Evolutionary conservation across 2,329 filamentous ascomycete species (phyloP).

Genomic region (Akanthomyces lecanii): DNA sequence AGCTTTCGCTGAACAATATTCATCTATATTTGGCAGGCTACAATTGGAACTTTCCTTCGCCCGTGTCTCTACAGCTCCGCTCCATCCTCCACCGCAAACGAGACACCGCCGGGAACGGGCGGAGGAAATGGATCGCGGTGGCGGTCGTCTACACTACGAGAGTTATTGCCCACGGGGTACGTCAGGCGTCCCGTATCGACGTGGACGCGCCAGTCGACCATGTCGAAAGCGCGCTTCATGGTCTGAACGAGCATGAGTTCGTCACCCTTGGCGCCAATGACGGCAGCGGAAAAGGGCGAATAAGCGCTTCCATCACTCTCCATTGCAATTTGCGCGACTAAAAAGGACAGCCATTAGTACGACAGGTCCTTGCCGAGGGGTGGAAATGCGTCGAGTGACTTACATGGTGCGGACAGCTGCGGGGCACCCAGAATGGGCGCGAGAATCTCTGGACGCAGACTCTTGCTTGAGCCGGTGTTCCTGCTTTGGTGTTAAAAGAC

Average conservation of each 20-base stretch:
- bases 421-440: constrained; percentile 29
- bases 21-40: background rate
- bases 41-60: background rate
- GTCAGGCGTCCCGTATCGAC: constrained; percentile 28
- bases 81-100: background rate
- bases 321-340: constrained; percentile 31
- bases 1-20: background rate
- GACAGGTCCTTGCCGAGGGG: background rate
- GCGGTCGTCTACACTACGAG: constrained; percentile 18
- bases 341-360: background rate
- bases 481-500: background rate
- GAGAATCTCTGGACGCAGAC: constrained; percentile 27
- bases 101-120: background rate
- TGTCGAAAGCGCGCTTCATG: constrained; percentile 27
- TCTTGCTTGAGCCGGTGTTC: constrained; percentile 12
- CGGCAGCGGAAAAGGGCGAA: constrained; percentile 28
- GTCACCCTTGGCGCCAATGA: constrained; percentile 27
- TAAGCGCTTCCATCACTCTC: constrained; percentile 28
- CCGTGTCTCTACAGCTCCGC: background rate
- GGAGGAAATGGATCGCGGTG: constrained; percentile 7
- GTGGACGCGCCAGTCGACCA: constrained; percentile 25
- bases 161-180: constrained; percentile 25
- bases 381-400: constrained; percentile 17
- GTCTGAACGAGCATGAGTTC: constrained; percentile 27
- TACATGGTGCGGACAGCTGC: constrained; percentile 33